Conservation (phyloP, 2,329 filamentous ascomycete genomes). For the Xylaria digitata region DNA sequence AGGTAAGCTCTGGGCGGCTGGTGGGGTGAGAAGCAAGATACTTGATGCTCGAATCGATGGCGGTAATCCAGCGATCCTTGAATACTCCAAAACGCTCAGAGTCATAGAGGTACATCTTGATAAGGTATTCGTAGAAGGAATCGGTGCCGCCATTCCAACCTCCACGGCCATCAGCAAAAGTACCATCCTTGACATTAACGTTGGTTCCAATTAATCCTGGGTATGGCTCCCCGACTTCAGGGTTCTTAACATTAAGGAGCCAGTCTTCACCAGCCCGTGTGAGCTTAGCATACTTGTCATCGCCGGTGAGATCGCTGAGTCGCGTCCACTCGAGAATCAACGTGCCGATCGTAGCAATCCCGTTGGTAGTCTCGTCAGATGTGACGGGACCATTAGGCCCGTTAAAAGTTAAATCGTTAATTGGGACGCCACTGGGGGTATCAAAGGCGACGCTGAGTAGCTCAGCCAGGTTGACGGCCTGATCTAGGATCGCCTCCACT, state of each 20-base stretch:
- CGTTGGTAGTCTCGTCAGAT: conserved; percentile 64
- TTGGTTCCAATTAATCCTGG: conserved; percentile 79
- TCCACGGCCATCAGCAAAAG: conserved; percentile 73
- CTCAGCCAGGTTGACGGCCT: conserved; percentile 77
- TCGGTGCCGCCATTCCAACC: conserved; percentile 83
- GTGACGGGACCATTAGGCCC: conserved; percentile 39
- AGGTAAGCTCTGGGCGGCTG: conserved; percentile 76
- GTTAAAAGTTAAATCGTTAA: conserved; percentile 69
- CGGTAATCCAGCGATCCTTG: conserved; percentile 78
- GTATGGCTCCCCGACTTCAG: conserved; percentile 72
- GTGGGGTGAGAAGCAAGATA: conserved; percentile 76
- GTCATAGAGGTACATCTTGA: conserved; percentile 92
- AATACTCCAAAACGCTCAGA: conserved; percentile 70
- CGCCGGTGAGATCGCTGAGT: conserved; percentile 78
- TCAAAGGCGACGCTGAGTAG: conserved; percentile 81
- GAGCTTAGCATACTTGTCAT: conserved; percentile 73
- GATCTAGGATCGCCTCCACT: conserved; percentile 70
- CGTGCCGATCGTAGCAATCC: conserved; percentile 80
- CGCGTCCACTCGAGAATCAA: conserved; percentile 87
- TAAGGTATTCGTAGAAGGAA: conserved; percentile 88
- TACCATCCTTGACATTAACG: conserved; percentile 72
- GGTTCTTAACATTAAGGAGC: conserved; percentile 73
- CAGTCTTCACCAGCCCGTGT: conserved; percentile 75
- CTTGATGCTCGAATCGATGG: conserved; percentile 79
- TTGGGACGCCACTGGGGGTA: conserved; percentile 78